phyloP scores from a whole-genome alignment of 23 red algal species.

The Cyanidium caldarium region DNA sequence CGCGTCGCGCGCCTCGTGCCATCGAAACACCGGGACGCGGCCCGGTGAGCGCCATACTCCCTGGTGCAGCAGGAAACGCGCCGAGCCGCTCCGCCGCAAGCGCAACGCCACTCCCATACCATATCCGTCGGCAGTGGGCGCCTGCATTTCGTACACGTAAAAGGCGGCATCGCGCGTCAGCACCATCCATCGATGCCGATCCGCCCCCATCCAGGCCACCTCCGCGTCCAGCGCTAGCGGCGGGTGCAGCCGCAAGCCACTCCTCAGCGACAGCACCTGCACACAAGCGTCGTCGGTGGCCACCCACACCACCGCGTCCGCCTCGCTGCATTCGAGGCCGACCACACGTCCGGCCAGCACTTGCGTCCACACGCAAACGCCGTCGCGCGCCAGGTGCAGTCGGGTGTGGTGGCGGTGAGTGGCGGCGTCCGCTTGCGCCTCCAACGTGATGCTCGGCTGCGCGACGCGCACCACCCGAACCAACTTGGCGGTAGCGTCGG shows the following conservation, averaged over 20 bases:
- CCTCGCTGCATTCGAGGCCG: conserved; percentile 30
- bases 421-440: too few relatives aligned
- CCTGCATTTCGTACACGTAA: neutral
- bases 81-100: conserved; percentile 12
- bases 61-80: conserved; percentile 24
- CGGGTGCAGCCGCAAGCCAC: conserved; percentile 39
- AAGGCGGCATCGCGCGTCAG: neutral
- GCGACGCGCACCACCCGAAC: too few relatives aligned
- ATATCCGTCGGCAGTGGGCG: neutral
- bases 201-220: conserved; percentile 41
- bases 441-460: too few relatives aligned
- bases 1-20: conserved; percentile 26
- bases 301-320: conserved; percentile 19
- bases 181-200: neutral
- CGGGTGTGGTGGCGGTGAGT: too few relatives aligned
- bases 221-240: conserved; percentile 60
- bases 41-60: too few relatives aligned
- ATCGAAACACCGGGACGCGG: too few relatives aligned
- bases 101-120: neutral
- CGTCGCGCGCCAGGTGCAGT: conserved; percentile 27
- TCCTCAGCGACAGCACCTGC: conserved; percentile 28
- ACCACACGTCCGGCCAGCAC: conserved; percentile 29
- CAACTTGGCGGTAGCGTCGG: too few relatives aligned
- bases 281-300: conserved; percentile 62
- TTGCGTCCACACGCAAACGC: conserved; percentile 20